phyloP scores from a whole-genome alignment of 1,139 yeast species.

The Scheffersomyces lignicola region DNA sequence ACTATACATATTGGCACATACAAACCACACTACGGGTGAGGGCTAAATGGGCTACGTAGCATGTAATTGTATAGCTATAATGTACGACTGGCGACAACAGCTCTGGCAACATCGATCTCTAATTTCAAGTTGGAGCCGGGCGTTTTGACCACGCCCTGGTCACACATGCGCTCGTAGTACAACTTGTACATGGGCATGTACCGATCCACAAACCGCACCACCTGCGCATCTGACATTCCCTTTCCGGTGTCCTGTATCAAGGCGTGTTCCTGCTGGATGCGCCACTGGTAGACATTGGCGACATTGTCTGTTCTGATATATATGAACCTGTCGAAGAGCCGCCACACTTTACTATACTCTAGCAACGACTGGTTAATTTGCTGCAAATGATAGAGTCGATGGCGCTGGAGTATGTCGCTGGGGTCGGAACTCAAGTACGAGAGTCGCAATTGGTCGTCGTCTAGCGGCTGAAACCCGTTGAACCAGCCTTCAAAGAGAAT shows the following conservation, averaged over 20 bases:
- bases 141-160: slow-evolving; percentile 8
- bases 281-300: slow-evolving; percentile 73
- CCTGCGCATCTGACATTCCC: slow-evolving; percentile 82
- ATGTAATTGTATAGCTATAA: too few species aligned
- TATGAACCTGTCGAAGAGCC: slow-evolving; percentile 58
- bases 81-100: slow-evolving; percentile 8
- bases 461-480: slow-evolving; percentile 64
- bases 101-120: slow-evolving; percentile 10
- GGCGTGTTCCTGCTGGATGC: slow-evolving; percentile 80
- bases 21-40: too few species aligned
- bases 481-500: slow-evolving; percentile 95
- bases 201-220: slow-evolving; percentile 66
- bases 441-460: slow-evolving; percentile 18
- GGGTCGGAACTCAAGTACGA: slow-evolving; percentile 21
- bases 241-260: slow-evolving; percentile 53
- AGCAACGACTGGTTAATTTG: slow-evolving; percentile 51
- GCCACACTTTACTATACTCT: slow-evolving; percentile 59
- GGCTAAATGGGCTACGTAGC: too few species aligned
- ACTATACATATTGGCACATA: too few species aligned
- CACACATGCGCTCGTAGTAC: slow-evolving; percentile 51
- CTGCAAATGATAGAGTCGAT: slow-evolving; percentile 29
- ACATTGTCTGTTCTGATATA: slow-evolving; percentile 56
- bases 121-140: slow-evolving; percentile 8
- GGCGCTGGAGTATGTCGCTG: slow-evolving; percentile 21
- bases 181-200: slow-evolving; percentile 85